Percentiles rank a stretch among this genome's conserved stretches.
Evolutionary conservation across 2,329 filamentous ascomycete species (phyloP).

Genomic region (Aphanocladium album): DNA sequence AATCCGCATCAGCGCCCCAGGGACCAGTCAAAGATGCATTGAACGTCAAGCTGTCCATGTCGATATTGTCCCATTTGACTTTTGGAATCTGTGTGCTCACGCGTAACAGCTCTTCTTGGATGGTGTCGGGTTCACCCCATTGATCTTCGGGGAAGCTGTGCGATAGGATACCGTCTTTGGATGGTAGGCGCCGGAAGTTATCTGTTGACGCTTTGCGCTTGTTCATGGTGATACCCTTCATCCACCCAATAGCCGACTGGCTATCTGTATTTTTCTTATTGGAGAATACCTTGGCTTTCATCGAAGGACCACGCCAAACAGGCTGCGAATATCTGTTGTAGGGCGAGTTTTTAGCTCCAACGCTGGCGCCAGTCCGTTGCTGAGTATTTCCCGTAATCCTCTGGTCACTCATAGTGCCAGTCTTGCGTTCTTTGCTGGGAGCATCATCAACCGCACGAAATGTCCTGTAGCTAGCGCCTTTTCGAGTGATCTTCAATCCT

Average conservation of each 20-base stretch:
- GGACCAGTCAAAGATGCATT: conserved; percentile 60
- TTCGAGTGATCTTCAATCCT: conserved; percentile 69
- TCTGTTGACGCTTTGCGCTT: conserved; percentile 45
- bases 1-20: conserved; percentile 53
- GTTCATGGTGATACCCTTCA: conserved; percentile 63
- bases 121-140: conserved; percentile 56
- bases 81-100: conserved; percentile 59
- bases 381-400: conserved; percentile 41
- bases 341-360: conserved; percentile 34
- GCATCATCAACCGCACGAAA: conserved; percentile 68
- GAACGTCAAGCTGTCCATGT: conserved; percentile 56
- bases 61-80: conserved; percentile 59
- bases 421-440: conserved; percentile 51
- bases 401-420: conserved; percentile 57
- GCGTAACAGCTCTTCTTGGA: conserved; percentile 61
- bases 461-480: conserved; percentile 78
- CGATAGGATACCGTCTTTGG: conserved; percentile 48
- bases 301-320: conserved; percentile 52
- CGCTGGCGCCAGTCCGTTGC: conserved; percentile 39
- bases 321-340: conserved; percentile 28
- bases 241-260: conserved; percentile 60
- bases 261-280: conserved; percentile 41
- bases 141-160: conserved; percentile 49
- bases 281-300: conserved; percentile 49
- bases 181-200: conserved; percentile 38